Percentiles rank a stretch among this genome's conserved stretches.
Evolutionary conservation across 2,329 filamentous ascomycete species (phyloP).

Genomic region (Hansfordia pulvinata): DNA sequence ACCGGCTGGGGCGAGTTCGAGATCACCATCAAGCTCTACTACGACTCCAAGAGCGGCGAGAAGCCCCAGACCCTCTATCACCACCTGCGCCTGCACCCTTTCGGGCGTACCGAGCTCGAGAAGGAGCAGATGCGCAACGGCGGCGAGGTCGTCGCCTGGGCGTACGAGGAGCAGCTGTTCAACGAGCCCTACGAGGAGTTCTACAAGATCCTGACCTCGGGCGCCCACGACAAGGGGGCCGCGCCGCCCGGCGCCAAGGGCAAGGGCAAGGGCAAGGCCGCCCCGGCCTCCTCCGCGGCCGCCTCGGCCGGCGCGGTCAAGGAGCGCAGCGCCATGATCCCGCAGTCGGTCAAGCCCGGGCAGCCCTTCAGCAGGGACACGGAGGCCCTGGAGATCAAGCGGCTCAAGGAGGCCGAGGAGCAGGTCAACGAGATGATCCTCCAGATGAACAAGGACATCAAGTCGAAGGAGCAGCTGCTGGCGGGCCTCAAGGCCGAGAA

Average conservation of each 20-base stretch:
- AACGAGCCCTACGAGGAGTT: conserved; percentile 93
- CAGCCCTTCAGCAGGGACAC: conserved; percentile 64
- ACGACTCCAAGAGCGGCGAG: conserved; percentile 74
- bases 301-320: conserved; percentile 24
- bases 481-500: conserved; percentile 46
- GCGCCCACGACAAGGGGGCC: conserved; percentile 40
- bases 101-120: conserved; percentile 67
- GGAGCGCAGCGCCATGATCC: conserved; percentile 62
- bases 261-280: conserved; percentile 43
- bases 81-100: conserved; percentile 81
- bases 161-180: conserved; percentile 90
- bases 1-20: conserved; percentile 98
- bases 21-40: conserved; percentile 90
- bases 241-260: conserved; percentile 26
- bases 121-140: conserved; percentile 46
- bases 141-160: conserved; percentile 61
- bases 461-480: conserved; percentile 49
- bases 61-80: conserved; percentile 96
- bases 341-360: conserved; percentile 48
- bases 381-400: conserved; percentile 49
- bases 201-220: conserved; percentile 72
- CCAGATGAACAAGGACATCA: conserved; percentile 45
- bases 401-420: conserved; percentile 47
- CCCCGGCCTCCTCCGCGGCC: conserved; percentile 12
- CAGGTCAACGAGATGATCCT: conserved; percentile 48